Evolutionary conservation across 257 asterid genomes (phyloP).

Genomic region (Leonotis leonurus): DNA sequence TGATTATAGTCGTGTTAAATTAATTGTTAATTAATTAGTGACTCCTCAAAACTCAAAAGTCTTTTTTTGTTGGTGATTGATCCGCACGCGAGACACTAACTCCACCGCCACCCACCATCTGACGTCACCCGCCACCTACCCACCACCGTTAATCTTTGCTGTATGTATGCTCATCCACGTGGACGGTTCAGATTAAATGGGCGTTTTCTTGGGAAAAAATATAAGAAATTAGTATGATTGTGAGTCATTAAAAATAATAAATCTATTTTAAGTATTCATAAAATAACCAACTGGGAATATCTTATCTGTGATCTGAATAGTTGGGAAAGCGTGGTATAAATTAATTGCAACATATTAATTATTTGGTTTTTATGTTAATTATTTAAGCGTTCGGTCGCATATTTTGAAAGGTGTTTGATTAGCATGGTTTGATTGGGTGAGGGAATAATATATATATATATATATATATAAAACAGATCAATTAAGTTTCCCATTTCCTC

Average conservation of each 20-base stretch:
- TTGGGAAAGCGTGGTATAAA: too few relatives aligned
- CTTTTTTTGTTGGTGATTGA: slow-evolving; percentile 9
- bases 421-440: too few relatives aligned
- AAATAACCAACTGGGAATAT: too few relatives aligned
- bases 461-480: too few relatives aligned
- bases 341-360: too few relatives aligned
- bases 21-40: background rate
- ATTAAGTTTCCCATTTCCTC: too few relatives aligned
- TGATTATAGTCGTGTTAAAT: slow-evolving; percentile 21
- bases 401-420: too few relatives aligned
- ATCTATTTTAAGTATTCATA: too few relatives aligned
- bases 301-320: background rate
- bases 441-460: too few relatives aligned
- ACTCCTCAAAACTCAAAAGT: too few relatives aligned
- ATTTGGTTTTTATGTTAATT: too few relatives aligned
- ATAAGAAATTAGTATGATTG: background rate
- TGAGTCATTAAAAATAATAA: background rate
- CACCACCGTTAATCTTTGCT: slow-evolving; percentile 13
- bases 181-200: slow-evolving; percentile 27
- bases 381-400: too few relatives aligned
- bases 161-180: background rate
- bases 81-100: slow-evolving; percentile 35
- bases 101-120: slow-evolving; percentile 24
- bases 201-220: background rate
- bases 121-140: slow-evolving; percentile 22